Percentiles rank a stretch among this genome's conserved stretches.
Evolutionary conservation across 2,329 filamentous ascomycete species (phyloP).

Genomic region (Hymenoscyphus infarciens): DNA sequence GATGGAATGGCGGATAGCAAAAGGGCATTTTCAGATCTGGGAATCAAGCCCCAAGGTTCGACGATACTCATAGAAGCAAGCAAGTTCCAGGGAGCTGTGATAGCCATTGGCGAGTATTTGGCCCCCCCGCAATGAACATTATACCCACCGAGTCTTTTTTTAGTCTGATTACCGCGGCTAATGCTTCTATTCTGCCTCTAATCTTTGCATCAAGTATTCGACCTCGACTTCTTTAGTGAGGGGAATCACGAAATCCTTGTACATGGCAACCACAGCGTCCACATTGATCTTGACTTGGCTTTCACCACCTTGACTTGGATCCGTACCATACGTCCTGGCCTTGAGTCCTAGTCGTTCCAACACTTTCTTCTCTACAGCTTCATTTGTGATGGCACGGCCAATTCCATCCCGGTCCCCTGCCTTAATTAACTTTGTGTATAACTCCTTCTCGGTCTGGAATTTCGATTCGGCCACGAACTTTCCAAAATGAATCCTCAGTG

Average conservation of each 20-base stretch:
- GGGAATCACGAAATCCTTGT: constrained; percentile 89
- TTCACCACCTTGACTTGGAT: constrained; percentile 64
- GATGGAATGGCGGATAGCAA: constrained; percentile 86
- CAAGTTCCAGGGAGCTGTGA: constrained; percentile 73
- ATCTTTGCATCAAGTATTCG: constrained; percentile 93
- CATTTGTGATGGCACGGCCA: constrained; percentile 85
- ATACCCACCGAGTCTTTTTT: constrained; percentile 5
- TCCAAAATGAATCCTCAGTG: constrained; percentile 90
- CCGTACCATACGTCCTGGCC: constrained; percentile 88
- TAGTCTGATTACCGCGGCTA: constrained; percentile 1
- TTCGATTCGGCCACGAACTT: constrained; percentile 98
- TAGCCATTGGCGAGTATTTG: constrained; percentile 73
- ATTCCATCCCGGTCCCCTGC: constrained; percentile 77
- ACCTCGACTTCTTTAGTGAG: constrained; percentile 98
- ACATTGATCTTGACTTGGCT: constrained; percentile 81
- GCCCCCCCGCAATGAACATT: constrained; percentile 45
- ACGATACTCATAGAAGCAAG: constrained; percentile 80
- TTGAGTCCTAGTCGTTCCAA: constrained; percentile 83
- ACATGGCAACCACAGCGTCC: constrained; percentile 87
- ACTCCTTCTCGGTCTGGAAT: constrained; percentile 77
- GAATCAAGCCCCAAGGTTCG: constrained; percentile 78
- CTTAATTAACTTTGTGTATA: constrained; percentile 78
- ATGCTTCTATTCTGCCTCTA: constrained; percentile 44
- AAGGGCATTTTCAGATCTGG: constrained; percentile 89
- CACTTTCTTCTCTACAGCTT: constrained; percentile 85